Evolutionary conservation across 192 early-diverging fungal species (phyloP).

Genomic region (Umbelopsis vinacea): DNA sequence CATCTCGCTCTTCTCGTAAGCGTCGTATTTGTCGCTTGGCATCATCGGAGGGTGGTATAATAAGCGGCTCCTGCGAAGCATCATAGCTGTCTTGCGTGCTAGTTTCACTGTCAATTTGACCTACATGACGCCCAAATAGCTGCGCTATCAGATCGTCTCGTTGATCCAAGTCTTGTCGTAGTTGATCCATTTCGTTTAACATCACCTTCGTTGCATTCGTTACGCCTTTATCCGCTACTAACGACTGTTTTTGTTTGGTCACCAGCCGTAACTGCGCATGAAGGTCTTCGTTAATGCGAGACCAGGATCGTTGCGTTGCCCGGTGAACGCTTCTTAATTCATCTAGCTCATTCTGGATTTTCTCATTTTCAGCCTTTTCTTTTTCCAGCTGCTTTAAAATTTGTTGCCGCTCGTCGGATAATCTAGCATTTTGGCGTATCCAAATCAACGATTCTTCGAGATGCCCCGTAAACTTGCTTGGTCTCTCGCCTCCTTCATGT

Average conservation of each 20-base stretch:
- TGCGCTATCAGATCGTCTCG: constrained; percentile 14
- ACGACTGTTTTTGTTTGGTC: background rate
- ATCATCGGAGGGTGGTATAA: background rate
- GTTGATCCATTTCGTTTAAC: constrained; percentile 15
- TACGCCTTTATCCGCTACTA: background rate
- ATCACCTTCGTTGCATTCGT: background rate
- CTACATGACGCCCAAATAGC: constrained; percentile 1
- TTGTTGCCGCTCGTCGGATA: constrained; percentile 5
- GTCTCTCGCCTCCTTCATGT: background rate
- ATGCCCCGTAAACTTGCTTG: background rate
- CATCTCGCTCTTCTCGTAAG: constrained; percentile 7
- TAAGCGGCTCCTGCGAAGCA: background rate
- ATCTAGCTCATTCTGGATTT: constrained; percentile 11
- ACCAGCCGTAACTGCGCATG: constrained; percentile 5
- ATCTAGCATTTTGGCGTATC: constrained; percentile 18
- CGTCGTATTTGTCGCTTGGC: background rate
- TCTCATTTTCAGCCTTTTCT: constrained; percentile 11
- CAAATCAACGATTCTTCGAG: constrained; percentile 2
- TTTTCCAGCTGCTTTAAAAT: constrained; percentile 9
- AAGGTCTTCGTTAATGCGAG: constrained; percentile 19
- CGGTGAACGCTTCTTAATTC: background rate
- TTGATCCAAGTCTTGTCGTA: constrained; percentile 11
- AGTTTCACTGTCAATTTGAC: constrained; percentile 3
- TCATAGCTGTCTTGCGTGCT: constrained; percentile 6
- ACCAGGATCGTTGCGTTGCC: constrained; percentile 18